Evolutionary conservation across 306 rosid genomes (phyloP).

Genomic region (Argentina anserina): DNA sequence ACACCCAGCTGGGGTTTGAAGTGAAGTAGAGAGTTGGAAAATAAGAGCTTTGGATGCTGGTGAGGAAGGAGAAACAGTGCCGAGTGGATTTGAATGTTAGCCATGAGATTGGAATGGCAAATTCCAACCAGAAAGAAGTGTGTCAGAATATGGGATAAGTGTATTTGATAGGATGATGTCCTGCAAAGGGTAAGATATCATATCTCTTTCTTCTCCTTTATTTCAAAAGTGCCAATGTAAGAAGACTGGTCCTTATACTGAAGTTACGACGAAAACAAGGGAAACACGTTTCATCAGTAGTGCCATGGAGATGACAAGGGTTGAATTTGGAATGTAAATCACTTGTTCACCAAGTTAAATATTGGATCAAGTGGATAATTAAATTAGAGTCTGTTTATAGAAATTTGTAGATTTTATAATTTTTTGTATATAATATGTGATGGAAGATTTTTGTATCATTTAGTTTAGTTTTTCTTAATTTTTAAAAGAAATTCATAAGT

Average conservation of each 20-base stretch:
- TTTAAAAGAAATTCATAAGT: too few relatives aligned
- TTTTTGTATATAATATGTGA: too few relatives aligned
- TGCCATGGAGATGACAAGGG: too few relatives aligned
- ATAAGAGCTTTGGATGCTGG: constrained; percentile 14
- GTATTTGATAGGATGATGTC: constrained; percentile 70
- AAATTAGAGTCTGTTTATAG: too few relatives aligned
- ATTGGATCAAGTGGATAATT: too few relatives aligned
- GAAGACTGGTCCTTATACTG: not conserved
- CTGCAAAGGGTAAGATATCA: constrained; percentile 27
- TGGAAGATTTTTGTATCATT: too few relatives aligned
- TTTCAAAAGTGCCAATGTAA: not conserved
- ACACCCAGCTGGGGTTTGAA: constrained; percentile 5
- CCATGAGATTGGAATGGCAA: constrained; percentile 48
- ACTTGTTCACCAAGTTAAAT: too few relatives aligned
- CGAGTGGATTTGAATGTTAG: constrained; percentile 41
- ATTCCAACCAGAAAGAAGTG: constrained; percentile 31
- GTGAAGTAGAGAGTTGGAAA: not conserved
- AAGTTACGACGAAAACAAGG: not conserved
- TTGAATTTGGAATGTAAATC: too few relatives aligned
- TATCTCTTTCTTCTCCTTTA: not conserved
- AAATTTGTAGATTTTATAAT: too few relatives aligned
- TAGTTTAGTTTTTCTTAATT: too few relatives aligned
- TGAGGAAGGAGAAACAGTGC: constrained; percentile 12
- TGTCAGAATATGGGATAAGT: constrained; percentile 34
- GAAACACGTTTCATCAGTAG: too few relatives aligned